These are phyloP conservation scores for Tetracladium marchalianum DNA, from an alignment of 495 filamentous ascomycete genomes.

Conservation along the genomic window DNA sequence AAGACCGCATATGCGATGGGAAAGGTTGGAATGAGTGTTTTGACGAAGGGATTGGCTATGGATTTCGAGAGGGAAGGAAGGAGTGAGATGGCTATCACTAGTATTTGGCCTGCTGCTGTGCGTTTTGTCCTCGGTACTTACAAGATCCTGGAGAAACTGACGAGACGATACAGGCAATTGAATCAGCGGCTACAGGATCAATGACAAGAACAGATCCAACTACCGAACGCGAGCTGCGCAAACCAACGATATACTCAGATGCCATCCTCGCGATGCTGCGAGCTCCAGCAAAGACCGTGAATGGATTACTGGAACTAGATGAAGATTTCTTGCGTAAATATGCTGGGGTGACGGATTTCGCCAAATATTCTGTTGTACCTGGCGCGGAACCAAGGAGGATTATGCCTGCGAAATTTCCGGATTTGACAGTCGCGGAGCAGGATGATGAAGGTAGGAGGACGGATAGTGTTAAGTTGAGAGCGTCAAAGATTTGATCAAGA, in stretches of 20 bases:
- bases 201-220: slow-evolving; percentile 35
- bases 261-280: slow-evolving; percentile 66
- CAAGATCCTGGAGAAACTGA: neutral
- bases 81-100: slow-evolving; percentile 63
- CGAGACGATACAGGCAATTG: slow-evolving; percentile 40
- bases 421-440: slow-evolving; percentile 67
- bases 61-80: slow-evolving; percentile 63
- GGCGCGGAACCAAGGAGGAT: slow-evolving; percentile 61
- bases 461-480: slow-evolving; percentile 45
- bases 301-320: slow-evolving; percentile 64
- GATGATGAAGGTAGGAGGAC: slow-evolving; percentile 67
- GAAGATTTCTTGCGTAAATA: slow-evolving; percentile 70
- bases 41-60: slow-evolving; percentile 76
- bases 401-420: slow-evolving; percentile 65
- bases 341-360: slow-evolving; percentile 57
- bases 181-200: slow-evolving; percentile 59
- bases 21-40: slow-evolving; percentile 75
- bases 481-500: slow-evolving; percentile 7
- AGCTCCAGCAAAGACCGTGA: slow-evolving; percentile 50
- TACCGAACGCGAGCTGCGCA: slow-evolving; percentile 47
- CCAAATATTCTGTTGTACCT: slow-evolving; percentile 57
- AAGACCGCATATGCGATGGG: slow-evolving; percentile 86
- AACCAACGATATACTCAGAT: slow-evolving; percentile 68
- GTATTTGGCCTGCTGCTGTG: slow-evolving; percentile 73
- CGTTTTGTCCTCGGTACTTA: slow-evolving; percentile 18